A percentile compares a stretch with the other conserved stretches of the same genome.
Conservation (phyloP, 768 basidiomycete species). For the Pleurotus platypus region DNA sequence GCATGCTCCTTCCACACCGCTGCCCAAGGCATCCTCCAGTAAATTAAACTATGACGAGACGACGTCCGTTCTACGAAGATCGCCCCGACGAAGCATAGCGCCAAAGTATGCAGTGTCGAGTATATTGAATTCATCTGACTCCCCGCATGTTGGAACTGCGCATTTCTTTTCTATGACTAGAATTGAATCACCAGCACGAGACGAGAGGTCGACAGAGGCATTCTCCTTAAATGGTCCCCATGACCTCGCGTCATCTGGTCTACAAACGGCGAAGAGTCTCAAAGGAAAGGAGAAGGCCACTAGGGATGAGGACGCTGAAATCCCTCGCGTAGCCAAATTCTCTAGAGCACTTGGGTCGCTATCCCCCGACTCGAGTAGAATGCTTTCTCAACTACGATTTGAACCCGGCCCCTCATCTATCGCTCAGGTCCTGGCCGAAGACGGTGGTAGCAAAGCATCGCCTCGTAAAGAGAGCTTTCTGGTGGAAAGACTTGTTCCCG, state of each 20-base stretch:
- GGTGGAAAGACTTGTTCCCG: not conserved
- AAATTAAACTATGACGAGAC: not conserved
- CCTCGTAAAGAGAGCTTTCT: not conserved
- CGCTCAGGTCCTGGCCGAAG: not conserved
- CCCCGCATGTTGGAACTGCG: too few species aligned
- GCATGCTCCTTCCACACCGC: not conserved
- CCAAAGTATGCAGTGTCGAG: too few species aligned
- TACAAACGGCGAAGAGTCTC: not conserved
- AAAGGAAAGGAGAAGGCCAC: constrained; percentile 4
- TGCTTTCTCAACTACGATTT: constrained; percentile 36
- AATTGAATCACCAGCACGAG: not conserved
- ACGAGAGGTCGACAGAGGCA: not conserved
- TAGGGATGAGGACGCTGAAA: not conserved
- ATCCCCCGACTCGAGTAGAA: constrained; percentile 52
- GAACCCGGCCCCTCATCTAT: constrained; percentile 15
- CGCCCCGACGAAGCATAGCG: constrained; percentile 12
- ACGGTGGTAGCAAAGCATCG: not conserved
- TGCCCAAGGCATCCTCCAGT: not conserved
- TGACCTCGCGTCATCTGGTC: too few species aligned
- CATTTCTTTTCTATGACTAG: too few species aligned
- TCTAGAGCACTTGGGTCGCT: constrained; percentile 48
- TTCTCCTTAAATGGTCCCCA: too few species aligned
- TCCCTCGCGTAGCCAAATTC: constrained; percentile 17
- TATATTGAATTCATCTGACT: too few species aligned
- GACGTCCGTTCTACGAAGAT: constrained; percentile 2